Percentiles rank a stretch among this genome's conserved stretches.
Evolutionary conservation across 2,329 filamentous ascomycete species (phyloP).

Genomic region (Apiospora kogelbergensis): DNA sequence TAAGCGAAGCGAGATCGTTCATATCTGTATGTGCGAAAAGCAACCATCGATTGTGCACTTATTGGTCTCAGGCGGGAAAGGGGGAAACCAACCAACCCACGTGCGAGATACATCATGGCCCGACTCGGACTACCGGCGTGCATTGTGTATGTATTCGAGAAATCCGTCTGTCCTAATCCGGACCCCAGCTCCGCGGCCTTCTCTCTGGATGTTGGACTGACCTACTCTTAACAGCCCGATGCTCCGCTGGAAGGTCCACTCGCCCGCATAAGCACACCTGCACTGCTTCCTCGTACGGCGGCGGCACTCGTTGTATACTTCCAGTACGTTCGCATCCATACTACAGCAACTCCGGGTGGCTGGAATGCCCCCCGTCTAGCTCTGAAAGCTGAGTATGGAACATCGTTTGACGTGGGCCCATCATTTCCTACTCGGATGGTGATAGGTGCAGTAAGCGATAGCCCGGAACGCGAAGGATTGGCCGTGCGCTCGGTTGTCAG

Average conservation of each 20-base stretch:
- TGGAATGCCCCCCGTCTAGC: neutral
- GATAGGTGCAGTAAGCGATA: neutral
- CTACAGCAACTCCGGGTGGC: neutral
- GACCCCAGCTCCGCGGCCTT: neutral
- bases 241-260: neutral
- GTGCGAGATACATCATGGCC: neutral
- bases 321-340: neutral
- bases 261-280: neutral
- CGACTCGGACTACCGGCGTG: neutral
- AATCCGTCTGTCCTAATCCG: neutral
- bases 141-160: neutral
- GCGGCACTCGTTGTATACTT: no score
- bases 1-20: neutral
- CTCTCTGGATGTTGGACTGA: neutral
- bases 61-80: no score
- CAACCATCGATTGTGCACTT: neutral
- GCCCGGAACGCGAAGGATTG: neutral
- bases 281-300: neutral
- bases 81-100: no score
- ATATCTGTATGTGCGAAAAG: neutral
- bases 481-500: neutral
- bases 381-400: no score
- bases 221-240: neutral
- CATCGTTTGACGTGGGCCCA: no score
- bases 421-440: neutral